Evolutionary conservation across 192 early-diverging fungal species (phyloP), one percentile per base, ranked within the genome.

Genomic region (Coemansia interrupta): DNA sequence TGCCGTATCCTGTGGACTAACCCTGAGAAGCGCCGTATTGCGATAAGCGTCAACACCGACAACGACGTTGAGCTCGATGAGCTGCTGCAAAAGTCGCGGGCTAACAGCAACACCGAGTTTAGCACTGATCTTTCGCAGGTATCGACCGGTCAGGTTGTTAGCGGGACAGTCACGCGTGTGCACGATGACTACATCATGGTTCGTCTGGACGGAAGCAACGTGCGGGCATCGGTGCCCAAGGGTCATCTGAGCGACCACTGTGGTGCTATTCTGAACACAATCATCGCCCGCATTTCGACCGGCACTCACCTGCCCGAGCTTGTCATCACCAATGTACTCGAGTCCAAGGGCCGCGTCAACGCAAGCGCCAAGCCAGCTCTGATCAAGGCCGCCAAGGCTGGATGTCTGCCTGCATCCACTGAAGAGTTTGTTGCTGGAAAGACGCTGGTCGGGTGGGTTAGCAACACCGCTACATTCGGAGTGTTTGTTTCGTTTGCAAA

Each of bases 181-280:
- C 63, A 78, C 60, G 55, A 78, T 17, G 72, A 77, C 3, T 60
- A 66, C 19, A 73, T 85, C 39, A 66, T 80, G 23, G 36, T 92
- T 32, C 73, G 84, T 22, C 67, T 92, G 13, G 75, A 81, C 50
- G 83, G 83, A 13, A 83, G 83, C 26, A 61, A 80, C 42, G 79
- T 78, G 11, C 80, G 80, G 18, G 89, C 84, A 0, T 58, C 73
- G 38, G 60, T 92, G 41, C 41, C 64, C 6, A 73, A 83, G 44
- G 64, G 63, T 15, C 90, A 92, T 54, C 60, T 90, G 4, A 84
- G 85, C 24, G 90, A 92, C 66, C 86, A 92, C 51, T 17, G 66
- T 2, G 68, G 68, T 26, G 29, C 54, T 14, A 59, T 73, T 19
- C 48, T 79, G 13, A 65, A 59, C 30, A 61, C 52, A 41, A 58